phyloP scores from a whole-genome alignment of 306 rosid species.

The Acmispon strigosus region DNA sequence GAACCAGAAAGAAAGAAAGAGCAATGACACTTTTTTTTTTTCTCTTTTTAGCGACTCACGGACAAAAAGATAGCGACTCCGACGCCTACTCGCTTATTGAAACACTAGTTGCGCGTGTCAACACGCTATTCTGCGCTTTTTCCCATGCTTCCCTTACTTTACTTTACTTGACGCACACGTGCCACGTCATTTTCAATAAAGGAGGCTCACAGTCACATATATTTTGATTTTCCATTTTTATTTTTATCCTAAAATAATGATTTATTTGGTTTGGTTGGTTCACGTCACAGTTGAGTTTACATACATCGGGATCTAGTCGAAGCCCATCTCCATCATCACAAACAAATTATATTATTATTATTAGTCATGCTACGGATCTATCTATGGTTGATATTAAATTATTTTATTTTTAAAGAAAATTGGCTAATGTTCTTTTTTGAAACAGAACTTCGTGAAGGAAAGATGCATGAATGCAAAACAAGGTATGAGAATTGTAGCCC shows the following conservation, averaged over 20 bases:
- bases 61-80: conserved; percentile 29
- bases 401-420: too few relatives aligned
- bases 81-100: conserved; percentile 11
- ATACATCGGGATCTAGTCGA: too few relatives aligned
- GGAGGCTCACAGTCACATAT: too few relatives aligned
- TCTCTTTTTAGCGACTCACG: conserved; percentile 23
- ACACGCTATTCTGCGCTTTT: not conserved
- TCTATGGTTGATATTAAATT: too few relatives aligned
- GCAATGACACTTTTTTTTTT: not conserved
- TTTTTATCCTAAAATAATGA: too few relatives aligned
- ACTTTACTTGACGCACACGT: conserved; percentile 21
- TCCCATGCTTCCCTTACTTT: not conserved
- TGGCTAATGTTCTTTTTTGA: too few relatives aligned
- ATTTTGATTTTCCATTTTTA: not conserved
- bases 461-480: not conserved
- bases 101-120: conserved; percentile 16
- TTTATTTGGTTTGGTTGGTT: too few relatives aligned
- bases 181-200: conserved; percentile 11
- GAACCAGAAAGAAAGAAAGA: not conserved
- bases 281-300: too few relatives aligned
- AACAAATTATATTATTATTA: too few relatives aligned
- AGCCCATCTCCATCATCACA: too few relatives aligned
- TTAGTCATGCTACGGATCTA: too few relatives aligned
- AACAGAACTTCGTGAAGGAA: too few relatives aligned
- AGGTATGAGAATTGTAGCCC: not conserved